Percentiles rank a stretch among this genome's conserved stretches.
phyloP scores from a whole-genome alignment of 805 yeast genomes.

The Schwanniomyces yamadae region DNA sequence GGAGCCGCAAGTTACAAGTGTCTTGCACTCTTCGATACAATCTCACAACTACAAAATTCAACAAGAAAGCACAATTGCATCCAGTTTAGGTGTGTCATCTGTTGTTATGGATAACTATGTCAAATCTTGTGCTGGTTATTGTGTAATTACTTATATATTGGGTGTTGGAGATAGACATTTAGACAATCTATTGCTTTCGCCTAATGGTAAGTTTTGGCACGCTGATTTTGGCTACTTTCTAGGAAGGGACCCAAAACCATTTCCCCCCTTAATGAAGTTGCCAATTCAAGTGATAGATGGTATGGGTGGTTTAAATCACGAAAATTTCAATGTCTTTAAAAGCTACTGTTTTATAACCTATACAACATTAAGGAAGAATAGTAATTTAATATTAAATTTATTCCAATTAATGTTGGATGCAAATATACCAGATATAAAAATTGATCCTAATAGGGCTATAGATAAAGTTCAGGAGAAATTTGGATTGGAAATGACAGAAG shows the following conservation, averaged over 20 bases:
- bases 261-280: slow-evolving; percentile 96
- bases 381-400: slow-evolving; percentile 83
- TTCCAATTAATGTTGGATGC: slow-evolving; percentile 94
- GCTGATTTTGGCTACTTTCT: slow-evolving; percentile 96
- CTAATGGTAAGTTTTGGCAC: slow-evolving; percentile 87
- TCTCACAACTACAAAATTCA: slow-evolving; percentile 10
- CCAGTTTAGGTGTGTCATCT: slow-evolving; percentile 50
- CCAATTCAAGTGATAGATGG: slow-evolving; percentile 97
- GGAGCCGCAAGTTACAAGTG: slow-evolving; percentile 27
- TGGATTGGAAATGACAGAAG: slow-evolving; percentile 90
- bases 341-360: slow-evolving; percentile 94
- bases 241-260: slow-evolving; percentile 97
- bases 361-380: slow-evolving; percentile 83
- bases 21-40: slow-evolving; percentile 13
- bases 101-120: slow-evolving; percentile 91
- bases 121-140: slow-evolving; percentile 94
- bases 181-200: slow-evolving; percentile 80
- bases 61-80: slow-evolving; percentile 31
- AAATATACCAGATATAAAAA: slow-evolving; percentile 82
- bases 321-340: slow-evolving; percentile 81
- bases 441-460: slow-evolving; percentile 83
- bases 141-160: slow-evolving; percentile 88
- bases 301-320: slow-evolving; percentile 90
- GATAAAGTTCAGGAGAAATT: slow-evolving; percentile 92
- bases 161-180: slow-evolving; percentile 98